These are phyloP conservation scores for Dothidotthia symphoricarpi DNA, from an alignment of 2,329 filamentous ascomycete genomes.

Conservation along the genomic window DNA sequence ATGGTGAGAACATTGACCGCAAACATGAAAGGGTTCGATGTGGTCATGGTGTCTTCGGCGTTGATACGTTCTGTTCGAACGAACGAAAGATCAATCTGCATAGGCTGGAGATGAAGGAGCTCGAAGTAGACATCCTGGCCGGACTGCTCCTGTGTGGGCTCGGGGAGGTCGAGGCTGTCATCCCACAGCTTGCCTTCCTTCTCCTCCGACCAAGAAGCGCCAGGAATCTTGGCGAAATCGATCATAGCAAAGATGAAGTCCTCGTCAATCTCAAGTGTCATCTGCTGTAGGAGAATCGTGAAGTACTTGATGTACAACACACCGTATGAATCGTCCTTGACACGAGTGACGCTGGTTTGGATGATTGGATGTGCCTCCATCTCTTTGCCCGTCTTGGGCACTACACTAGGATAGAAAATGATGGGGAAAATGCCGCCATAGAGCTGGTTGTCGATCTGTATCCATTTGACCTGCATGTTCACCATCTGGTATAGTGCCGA, in stretches of 20 bases:
- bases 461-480: conserved; percentile 92
- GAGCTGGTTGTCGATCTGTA: conserved; percentile 97
- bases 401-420: conserved; percentile 93
- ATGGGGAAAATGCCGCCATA: conserved; percentile 99
- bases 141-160: conserved; percentile 78
- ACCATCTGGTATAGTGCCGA: conserved; percentile 92
- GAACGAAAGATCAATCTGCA: conserved; percentile 96
- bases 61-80: conserved; percentile 96
- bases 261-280: conserved; percentile 96
- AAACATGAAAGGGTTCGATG: conserved; percentile 95
- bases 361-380: conserved; percentile 95
- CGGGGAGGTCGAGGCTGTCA: conserved; percentile 84
- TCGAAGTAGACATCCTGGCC: conserved; percentile 98
- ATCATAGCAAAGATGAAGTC: conserved; percentile 96
- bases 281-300: conserved; percentile 88
- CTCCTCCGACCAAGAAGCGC: conserved; percentile 81
- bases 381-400: conserved; percentile 94
- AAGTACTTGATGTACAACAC: conserved; percentile 99
- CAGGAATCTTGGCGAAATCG: conserved; percentile 91
- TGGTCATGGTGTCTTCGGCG: conserved; percentile 85
- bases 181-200: conserved; percentile 86
- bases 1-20: conserved; percentile 98
- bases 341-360: conserved; percentile 84
- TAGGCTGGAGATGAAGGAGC: conserved; percentile 91
- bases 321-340: conserved; percentile 98